Conservation (phyloP, 2,329 filamentous ascomycete species). For the Thelonectria rubi region DNA sequence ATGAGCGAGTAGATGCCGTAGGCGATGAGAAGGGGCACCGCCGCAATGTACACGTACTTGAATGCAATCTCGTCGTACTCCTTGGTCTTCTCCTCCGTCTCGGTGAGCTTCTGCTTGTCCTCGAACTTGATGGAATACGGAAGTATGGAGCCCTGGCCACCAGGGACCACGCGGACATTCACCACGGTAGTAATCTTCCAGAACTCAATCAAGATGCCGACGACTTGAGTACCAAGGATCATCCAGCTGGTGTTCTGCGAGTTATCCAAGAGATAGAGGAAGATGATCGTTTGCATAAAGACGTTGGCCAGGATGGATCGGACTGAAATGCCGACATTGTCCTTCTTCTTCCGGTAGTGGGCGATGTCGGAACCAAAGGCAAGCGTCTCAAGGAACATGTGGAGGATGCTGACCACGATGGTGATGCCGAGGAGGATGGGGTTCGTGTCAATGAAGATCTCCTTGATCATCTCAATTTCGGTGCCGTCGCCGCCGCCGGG, state of each 20-base stretch:
- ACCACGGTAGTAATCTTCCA: conserved; percentile 99
- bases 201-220: conserved; percentile 74
- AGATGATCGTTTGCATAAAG: conserved; percentile 96
- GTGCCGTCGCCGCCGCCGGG: conserved; percentile 86
- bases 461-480: conserved; percentile 97
- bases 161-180: conserved; percentile 80
- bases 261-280: conserved; percentile 97
- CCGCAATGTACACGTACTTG: conserved; percentile 93
- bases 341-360: conserved; percentile 99
- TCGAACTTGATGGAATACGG: conserved; percentile 88
- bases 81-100: conserved; percentile 97
- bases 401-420: conserved; percentile 82
- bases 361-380: conserved; percentile 98
- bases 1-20: conserved; percentile 92
- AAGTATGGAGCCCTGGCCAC: conserved; percentile 72
- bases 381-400: conserved; percentile 94
- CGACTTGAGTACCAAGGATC: conserved; percentile 92
- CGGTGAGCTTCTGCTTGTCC: conserved; percentile 94
- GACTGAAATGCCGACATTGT: conserved; percentile 95
- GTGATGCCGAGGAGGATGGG: conserved; percentile 89
- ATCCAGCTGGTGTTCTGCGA: conserved; percentile 99
- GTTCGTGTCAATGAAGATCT: conserved; percentile 93
- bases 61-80: conserved; percentile 99
- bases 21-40: conserved; percentile 86
- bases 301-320: conserved; percentile 97